Evolutionary conservation across 2,329 filamentous ascomycete species (phyloP), one percentile per base, ranked within the genome.

Genomic region (Cadophora luteo-olivacea): DNA sequence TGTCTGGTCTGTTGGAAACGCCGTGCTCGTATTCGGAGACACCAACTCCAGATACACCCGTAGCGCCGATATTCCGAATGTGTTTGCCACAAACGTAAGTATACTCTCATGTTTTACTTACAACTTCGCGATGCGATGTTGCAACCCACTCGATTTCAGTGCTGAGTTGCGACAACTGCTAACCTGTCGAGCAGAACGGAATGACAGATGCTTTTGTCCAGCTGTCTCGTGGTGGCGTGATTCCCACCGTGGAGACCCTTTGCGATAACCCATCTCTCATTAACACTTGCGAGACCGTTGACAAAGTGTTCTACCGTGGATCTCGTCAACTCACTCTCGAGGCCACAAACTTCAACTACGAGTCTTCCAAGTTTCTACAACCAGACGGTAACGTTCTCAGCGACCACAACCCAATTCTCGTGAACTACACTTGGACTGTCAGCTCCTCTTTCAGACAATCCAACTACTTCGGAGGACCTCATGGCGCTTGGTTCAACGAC

Each of bases 41-140:
- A 88, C 86, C 25, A 92, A 91, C 79, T 85, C 84, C 67, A 85
- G 88, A 24, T 91, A 91, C 79, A 89, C 87, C 1, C 84, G 86
- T 19, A 76, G 82, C 1, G 81, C 77, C 9, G 86, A 90, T 77
- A 85, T 83, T 49, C 83, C 87, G 58, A 78, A 77, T 6, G 72
- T 87, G 64, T 85, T 89, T 69, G 74, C 79, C n/a, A 80, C 29
- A 1, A 25, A 48, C 9, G 60, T 61, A 11, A 61, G 45, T 25
- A 49, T 29, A 32, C 19, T 41, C 19, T 25, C 9, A 11, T 16
- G 8, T 6, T 1, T 16, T 14, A 16, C 19, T 16, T 19, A 19
- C 16, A 19, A 14, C 4, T 3, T 5, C 16, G 4, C 41, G 16
- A 16, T 45, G 14, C 16, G 16, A 45, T 16, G 2, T 29, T 5